Base-by-base conservation (phyloP, 2,329 filamentous ascomycete species). In the Didymella exigua region DNA sequence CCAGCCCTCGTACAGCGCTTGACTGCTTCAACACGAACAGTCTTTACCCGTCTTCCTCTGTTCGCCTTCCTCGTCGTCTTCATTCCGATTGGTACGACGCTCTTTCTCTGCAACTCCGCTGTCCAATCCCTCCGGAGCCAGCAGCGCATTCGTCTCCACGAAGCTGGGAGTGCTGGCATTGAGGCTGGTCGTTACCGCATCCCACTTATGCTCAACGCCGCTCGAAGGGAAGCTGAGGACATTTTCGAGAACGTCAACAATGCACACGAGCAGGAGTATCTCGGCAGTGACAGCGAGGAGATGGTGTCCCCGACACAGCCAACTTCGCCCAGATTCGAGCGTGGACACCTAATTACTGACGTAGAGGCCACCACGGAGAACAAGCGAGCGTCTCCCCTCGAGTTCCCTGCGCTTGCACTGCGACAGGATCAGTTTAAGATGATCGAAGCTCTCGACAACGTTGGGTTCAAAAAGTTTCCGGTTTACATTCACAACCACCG, bases 391-490 rank as follows among this genome's bases (percentile, higher is more conserved):
- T 72, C 65, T 43, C 75, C 72, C 1, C 72, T 78, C 1, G 77
- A 82, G 4, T 83, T 84, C 60, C 90, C 89, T 0, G 91, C 87
- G 0, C 80, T 98, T 49, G 92, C 92, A 0, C 78, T 98, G 48
- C 87, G 90, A 0, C 81, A 87, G 4, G 84, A 86, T 42, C 93
- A 98, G 75, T 96, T 96, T 71, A 82, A 84, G 43, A 96, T 96
- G 85, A 89, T 96, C 58, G 82, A 89, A 26, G 84, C 86, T 9
- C 79, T 98, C 43, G 86, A 98, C 60, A 72, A 78, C 4, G 77
- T 87, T 0, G 83, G 84, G 3, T 83, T 85, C 68, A 79, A 76
- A 37, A 86, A 85, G 63, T 84, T 82, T 61, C 82, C 82, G 0
- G 83, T 93, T 3, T 87, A 89, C 76, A 93, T 95, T 33, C 88